These are phyloP conservation scores for Tulasnella sp. DNA, from an alignment of 768 basidiomycete species.

Conservation along the genomic window DNA sequence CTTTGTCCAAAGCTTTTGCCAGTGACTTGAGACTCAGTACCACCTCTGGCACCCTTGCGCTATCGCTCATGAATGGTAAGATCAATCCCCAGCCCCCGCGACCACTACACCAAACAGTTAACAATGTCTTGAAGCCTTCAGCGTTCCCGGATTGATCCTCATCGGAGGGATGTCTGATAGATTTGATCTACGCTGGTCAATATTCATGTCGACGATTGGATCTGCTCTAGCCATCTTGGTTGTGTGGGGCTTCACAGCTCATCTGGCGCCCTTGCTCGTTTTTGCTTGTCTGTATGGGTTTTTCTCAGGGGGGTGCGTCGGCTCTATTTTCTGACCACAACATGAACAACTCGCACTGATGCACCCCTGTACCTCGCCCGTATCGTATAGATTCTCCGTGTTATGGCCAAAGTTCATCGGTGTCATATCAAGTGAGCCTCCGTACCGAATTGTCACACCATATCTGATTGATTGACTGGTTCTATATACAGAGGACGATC, in stretches of 20 bases:
- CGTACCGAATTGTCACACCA: background rate
- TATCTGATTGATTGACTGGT: background rate
- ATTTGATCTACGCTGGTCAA: slow-evolving; percentile 7
- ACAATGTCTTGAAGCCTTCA: background rate
- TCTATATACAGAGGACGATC: slow-evolving; percentile 8
- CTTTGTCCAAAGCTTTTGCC: slow-evolving; percentile 7
- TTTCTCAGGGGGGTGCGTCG: slow-evolving; percentile 6
- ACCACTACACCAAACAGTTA: background rate
- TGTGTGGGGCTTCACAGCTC: slow-evolving; percentile 9
- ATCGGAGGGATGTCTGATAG: slow-evolving; percentile 13
- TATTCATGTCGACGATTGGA: slow-evolving; percentile 7
- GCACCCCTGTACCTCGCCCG: background rate
- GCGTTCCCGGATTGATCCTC: slow-evolving; percentile 9
- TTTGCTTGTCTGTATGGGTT: slow-evolving; percentile 14
- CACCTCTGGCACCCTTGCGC: slow-evolving; percentile 12
- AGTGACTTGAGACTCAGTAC: slow-evolving; percentile 10
- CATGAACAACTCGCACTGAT: background rate
- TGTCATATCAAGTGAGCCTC: slow-evolving; percentile 9
- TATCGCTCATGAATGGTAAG: slow-evolving; percentile 12
- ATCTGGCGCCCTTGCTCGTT: slow-evolving; percentile 2
- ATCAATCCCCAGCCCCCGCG: too few relatives aligned
- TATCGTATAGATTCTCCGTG: slow-evolving; percentile 5
- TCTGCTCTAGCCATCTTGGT: slow-evolving; percentile 8
- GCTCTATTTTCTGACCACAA: background rate
- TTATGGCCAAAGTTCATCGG: slow-evolving; percentile 15